phyloP scores from a whole-genome alignment of 352 stramenopile genomes.

The Pythium insidiosum region DNA sequence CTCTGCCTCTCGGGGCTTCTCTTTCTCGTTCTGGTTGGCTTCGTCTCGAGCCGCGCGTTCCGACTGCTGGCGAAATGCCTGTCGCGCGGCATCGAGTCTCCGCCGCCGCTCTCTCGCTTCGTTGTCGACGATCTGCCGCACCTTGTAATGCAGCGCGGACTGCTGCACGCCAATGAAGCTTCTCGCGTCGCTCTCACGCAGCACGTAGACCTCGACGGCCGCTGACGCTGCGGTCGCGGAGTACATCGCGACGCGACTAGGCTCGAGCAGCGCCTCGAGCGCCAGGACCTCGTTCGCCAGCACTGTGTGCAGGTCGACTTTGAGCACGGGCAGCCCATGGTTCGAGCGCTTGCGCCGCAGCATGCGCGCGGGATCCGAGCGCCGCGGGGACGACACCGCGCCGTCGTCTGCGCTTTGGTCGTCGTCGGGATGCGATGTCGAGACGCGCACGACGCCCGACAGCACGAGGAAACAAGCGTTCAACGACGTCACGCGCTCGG shows the following conservation, averaged over 20 bases:
- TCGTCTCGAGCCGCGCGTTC: background rate
- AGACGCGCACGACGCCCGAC: constrained; percentile 21
- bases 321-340: no score
- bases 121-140: background rate
- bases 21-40: background rate
- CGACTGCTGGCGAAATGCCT: background rate
- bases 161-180: constrained; percentile 14
- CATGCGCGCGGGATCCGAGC: no score
- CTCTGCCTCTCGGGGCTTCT: no score
- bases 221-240: constrained; percentile 21
- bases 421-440: no score
- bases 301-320: constrained; percentile 26
- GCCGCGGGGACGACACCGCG: no score
- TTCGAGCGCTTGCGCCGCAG: no score
- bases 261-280: constrained; percentile 23
- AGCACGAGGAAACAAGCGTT: constrained; percentile 30
- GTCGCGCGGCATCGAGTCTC: background rate
- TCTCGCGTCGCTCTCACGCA: constrained; percentile 19
- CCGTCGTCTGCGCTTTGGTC: no score
- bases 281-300: constrained; percentile 25
- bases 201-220: constrained; percentile 32
- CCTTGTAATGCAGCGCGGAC: constrained; percentile 1
- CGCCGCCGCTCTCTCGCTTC: background rate
- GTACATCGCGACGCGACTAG: constrained; percentile 5
- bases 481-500: constrained; percentile 10